Evolutionary conservation across 441 rosid species (phyloP).

Genomic region (Brassica balearica): DNA sequence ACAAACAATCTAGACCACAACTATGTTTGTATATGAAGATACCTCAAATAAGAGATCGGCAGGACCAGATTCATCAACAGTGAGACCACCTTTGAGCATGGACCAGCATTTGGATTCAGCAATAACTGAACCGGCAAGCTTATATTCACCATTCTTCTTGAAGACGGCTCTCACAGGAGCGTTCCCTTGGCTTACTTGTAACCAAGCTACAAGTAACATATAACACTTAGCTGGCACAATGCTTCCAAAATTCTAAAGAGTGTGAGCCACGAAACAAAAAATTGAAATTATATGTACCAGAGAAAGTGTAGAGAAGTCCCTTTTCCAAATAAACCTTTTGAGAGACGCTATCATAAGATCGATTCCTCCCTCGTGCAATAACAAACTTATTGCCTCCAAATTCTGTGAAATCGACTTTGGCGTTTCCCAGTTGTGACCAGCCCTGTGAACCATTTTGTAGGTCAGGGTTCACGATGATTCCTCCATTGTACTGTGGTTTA

Average conservation of each 20-base stretch:
- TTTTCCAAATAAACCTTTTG: slow-evolving; percentile 56
- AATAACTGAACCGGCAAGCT: slow-evolving; percentile 50
- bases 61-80: slow-evolving; percentile 55
- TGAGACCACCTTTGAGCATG: slow-evolving; percentile 83
- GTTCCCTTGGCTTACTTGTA: slow-evolving; percentile 56
- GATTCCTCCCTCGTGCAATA: slow-evolving; percentile 53
- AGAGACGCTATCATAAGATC: slow-evolving; percentile 52
- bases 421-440: slow-evolving; percentile 64
- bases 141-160: slow-evolving; percentile 49
- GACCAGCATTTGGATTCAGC: slow-evolving; percentile 76
- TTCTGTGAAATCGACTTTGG: slow-evolving; percentile 52
- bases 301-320: slow-evolving; percentile 60
- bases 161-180: slow-evolving; percentile 53
- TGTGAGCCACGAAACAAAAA: slow-evolving; percentile 1
- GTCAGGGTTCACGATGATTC: slow-evolving; percentile 54
- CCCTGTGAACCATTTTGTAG: slow-evolving; percentile 53
- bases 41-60: slow-evolving; percentile 73
- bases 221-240: background rate
- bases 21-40: slow-evolving; percentile 8
- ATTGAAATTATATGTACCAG: slow-evolving; percentile 48
- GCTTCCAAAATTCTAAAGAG: background rate
- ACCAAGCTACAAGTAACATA: slow-evolving; percentile 57
- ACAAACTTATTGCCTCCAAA: slow-evolving; percentile 54
- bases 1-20: background rate
- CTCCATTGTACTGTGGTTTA: no score